Base-by-base conservation (phyloP, 768 basidiomycete species). In the Trichaptum fuscoviolaceum region DNA sequence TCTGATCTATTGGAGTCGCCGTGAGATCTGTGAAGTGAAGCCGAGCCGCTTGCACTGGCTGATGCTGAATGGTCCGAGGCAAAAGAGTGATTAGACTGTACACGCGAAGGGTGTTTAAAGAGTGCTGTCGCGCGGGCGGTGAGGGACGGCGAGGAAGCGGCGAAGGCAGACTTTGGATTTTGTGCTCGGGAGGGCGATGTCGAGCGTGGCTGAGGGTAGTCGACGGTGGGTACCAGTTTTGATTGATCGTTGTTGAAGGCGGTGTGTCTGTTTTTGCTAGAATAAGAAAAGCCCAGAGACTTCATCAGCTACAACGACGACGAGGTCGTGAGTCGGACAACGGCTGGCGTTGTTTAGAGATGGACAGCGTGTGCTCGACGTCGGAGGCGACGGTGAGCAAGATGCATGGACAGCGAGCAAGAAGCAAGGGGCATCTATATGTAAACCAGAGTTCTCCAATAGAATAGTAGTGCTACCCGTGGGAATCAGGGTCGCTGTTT, bases 131-230 rank as follows among this genome's bases (percentile, higher is more conserved):
- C 59, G 24, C 59, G 24, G 71, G 63, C 85, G 82, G 63, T 77
- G 70, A 68, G 89, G 88, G 63, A 88, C 83, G 23, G 84, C 76
- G 52, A 83, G 82, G 67, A 89, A 78, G 58, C 75, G 70, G 77
- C 75, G 74, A 80, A 65, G 24, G 73, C 7, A 0, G 73, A 68
- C 72, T 78, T 84, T 81, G 79, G 64, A 70, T 65, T 26, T 30
- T 36, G 25, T 10, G 84, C 73, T 27, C 73, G 67, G n/a, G 76
- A 81, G 24, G 84, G 76, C 62, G 85, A 81, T 36, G 84, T 34
- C 30, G 59, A 25, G 59, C 59, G 59, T 61, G 17, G 17, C 24
- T 61, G 59, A 17, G 59, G 30, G 59, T 25, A 61, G 4, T 5
- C 6, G 30, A 34, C 3, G 24, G 59, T 25, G 25, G 59, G 59